Base-by-base conservation (phyloP, 805 yeast species). In the Tanozyma kutaoensis region DNA sequence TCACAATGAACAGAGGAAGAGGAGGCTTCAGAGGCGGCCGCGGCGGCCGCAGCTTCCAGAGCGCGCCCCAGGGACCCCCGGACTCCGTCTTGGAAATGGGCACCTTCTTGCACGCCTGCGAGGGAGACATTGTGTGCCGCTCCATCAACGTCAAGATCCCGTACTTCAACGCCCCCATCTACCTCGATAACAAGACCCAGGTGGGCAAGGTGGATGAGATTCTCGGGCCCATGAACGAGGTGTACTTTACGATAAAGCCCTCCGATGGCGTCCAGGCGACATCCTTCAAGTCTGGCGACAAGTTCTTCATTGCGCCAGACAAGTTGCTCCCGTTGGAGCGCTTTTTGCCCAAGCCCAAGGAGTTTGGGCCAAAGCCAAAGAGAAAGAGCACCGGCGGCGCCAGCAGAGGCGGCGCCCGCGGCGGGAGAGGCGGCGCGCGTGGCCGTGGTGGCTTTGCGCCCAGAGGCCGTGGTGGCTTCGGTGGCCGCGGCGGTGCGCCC, bases 131-230 rank as follows among this genome's bases (percentile, higher is more conserved):
- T 4, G 21, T 20, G 12, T 20, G 21, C 21, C n/a, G 21, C n/a
- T 11, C 12, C 9, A 20, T 8, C 21, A 20, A 20, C 21, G 12
- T 11, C 21, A 20, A 20, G 12, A 20, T 20, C 12, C 21, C 21
- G 12, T 91, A 88, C 56, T 91, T 91, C 71, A 91, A 91, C 60
- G 99, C 99, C 15, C 98, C 98, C 51, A 86, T 91, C 45, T 91
- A 78, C 55, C 69, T 91, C 42, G 97, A 91, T 54, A 88, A 91
- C 68, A 91, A 91, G 58, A 78, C 94, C 15, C 91, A 79, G 50
- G 76, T 91, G 25, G 99, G 99, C 45, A 91, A 91, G 56, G 94
- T 91, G 32, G 99, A 91, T 53, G 99, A 91, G 66, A 91, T 91
- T 37, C 69, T 91, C 41, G 99, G 99, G 27, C 97, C 98, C 25